Conservation (phyloP, 352 stramenopile genomes). For the Globisporangium heterothallicum region DNA sequence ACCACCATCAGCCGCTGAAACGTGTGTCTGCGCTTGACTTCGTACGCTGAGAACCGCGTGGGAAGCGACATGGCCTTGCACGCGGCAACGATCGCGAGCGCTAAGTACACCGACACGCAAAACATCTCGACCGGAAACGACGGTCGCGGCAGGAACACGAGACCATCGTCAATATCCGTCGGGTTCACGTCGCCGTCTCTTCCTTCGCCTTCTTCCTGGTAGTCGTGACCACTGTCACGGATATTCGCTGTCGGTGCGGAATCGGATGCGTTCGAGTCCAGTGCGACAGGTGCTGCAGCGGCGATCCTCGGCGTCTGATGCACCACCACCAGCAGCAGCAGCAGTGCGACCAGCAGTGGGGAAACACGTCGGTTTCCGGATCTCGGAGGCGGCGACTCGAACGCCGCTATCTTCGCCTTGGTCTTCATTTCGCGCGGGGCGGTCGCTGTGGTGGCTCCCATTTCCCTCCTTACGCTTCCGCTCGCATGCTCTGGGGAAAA, state of each 20-base stretch:
- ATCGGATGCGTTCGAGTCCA: too few species aligned
- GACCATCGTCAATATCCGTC: slow-evolving; percentile 2
- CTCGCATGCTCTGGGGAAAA: neutral
- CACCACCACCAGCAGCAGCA: too few species aligned
- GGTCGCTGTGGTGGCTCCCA: neutral
- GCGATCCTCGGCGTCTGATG: too few species aligned
- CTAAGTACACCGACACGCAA: slow-evolving; percentile 56
- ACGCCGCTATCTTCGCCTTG: too few species aligned
- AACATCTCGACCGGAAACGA: slow-evolving; percentile 40
- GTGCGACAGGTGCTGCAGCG: too few species aligned
- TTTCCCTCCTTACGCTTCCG: neutral
- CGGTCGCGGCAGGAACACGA: slow-evolving; percentile 58
- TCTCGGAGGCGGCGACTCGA: too few species aligned
- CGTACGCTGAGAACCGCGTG: slow-evolving; percentile 22
- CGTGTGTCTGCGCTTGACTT: slow-evolving; percentile 42
- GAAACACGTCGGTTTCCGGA: too few species aligned
- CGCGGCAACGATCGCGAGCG: slow-evolving; percentile 44
- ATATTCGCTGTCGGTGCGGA: neutral
- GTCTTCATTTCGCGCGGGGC: too few species aligned
- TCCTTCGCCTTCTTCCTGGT: neutral
- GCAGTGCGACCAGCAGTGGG: too few species aligned
- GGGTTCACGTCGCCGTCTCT: neutral
- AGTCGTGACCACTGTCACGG: neutral
- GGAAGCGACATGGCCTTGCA: slow-evolving; percentile 39
- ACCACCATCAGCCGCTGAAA: slow-evolving; percentile 71